Percentiles rank a stretch among this genome's conserved stretches.
Evolutionary conservation across 805 yeast genomes (phyloP).

Genomic region (Lachancea mirantina): DNA sequence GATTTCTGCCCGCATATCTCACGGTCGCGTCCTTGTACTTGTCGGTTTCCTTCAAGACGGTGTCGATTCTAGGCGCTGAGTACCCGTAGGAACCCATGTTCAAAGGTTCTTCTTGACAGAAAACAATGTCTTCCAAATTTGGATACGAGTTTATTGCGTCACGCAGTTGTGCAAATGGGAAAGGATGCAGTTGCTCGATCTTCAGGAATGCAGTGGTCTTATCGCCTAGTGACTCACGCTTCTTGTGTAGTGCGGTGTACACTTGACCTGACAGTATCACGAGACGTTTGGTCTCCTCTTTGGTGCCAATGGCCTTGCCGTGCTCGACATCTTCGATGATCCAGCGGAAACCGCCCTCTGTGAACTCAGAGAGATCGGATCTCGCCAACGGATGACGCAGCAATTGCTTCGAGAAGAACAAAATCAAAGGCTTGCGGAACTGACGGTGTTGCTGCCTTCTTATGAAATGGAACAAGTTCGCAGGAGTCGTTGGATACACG

Average conservation of each 20-base stretch:
- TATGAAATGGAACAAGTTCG: conserved; percentile 89
- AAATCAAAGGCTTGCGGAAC: conserved; percentile 84
- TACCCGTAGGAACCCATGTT: conserved; percentile 89
- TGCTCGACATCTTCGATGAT: conserved; percentile 87
- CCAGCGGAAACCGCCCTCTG: conserved; percentile 92
- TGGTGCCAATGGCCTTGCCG: conserved; percentile 67
- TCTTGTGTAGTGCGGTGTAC: conserved; percentile 83
- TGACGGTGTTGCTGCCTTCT: conserved; percentile 99
- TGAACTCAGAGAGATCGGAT: conserved; percentile 74
- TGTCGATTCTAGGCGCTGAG: conserved; percentile 75
- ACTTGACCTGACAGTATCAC: conserved; percentile 91
- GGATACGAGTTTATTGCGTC: conserved; percentile 78
- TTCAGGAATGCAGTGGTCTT: conserved; percentile 82
- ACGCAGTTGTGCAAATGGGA: conserved; percentile 93
- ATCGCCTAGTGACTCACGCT: conserved; percentile 68
- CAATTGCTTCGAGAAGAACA: conserved; percentile 88
- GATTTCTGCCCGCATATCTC: conserved; percentile 96
- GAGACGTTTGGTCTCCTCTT: conserved; percentile 80
- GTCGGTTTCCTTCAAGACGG: conserved; percentile 69
- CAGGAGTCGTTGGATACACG: conserved; percentile 97
- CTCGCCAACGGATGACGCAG: conserved; percentile 97
- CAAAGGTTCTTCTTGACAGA: conserved; percentile 98
- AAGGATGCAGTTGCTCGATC: conserved; percentile 95
- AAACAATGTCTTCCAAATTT: conserved; percentile 78
- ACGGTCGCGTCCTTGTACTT: conserved; percentile 49